Conservation (phyloP, 2,329 filamentous ascomycete genomes). For the Exophiala sideris region DNA sequence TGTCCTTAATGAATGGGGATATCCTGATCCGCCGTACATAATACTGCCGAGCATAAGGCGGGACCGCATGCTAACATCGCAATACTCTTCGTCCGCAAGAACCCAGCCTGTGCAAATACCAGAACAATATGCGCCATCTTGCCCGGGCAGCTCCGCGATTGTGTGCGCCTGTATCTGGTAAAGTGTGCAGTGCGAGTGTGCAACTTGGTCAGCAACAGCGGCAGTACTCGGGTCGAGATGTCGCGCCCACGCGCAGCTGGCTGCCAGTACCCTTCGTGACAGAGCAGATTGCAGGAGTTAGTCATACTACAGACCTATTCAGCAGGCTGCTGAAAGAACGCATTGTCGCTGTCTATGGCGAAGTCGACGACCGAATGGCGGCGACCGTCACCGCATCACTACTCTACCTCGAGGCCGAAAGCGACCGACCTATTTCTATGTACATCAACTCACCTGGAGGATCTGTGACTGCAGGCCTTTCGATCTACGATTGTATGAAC, state of each 20-base stretch:
- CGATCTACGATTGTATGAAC: slow-evolving; percentile 98
- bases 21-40: too few species aligned
- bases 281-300: slow-evolving; percentile 27
- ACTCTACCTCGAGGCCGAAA: slow-evolving; percentile 93
- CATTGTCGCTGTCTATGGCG: slow-evolving; percentile 10
- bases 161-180: slow-evolving; percentile 2
- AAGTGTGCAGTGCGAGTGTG: slow-evolving; percentile 1
- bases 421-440: slow-evolving; percentile 84
- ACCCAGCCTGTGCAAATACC: slow-evolving; percentile 11
- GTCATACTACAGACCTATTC: slow-evolving; percentile 69
- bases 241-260: slow-evolving; percentile 13
- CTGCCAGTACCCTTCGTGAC: slow-evolving; percentile 16
- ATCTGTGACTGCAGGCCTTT: slow-evolving; percentile 78
- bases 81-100: neutral
- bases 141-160: slow-evolving; percentile 13
- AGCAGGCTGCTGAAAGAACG: slow-evolving; percentile 71
- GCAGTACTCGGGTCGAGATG: slow-evolving; percentile 6
- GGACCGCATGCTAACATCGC: neutral
- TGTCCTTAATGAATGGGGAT: too few species aligned
- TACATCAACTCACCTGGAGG: slow-evolving; percentile 98
- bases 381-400: slow-evolving; percentile 95
- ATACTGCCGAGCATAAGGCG: too few species aligned
- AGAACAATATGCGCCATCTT: slow-evolving; percentile 15
- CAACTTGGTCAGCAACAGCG: slow-evolving; percentile 6
- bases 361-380: slow-evolving; percentile 73